These are phyloP conservation scores for Naematelia aurantialba DNA, from an alignment of 768 basidiomycete species.

Conservation along the genomic window DNA sequence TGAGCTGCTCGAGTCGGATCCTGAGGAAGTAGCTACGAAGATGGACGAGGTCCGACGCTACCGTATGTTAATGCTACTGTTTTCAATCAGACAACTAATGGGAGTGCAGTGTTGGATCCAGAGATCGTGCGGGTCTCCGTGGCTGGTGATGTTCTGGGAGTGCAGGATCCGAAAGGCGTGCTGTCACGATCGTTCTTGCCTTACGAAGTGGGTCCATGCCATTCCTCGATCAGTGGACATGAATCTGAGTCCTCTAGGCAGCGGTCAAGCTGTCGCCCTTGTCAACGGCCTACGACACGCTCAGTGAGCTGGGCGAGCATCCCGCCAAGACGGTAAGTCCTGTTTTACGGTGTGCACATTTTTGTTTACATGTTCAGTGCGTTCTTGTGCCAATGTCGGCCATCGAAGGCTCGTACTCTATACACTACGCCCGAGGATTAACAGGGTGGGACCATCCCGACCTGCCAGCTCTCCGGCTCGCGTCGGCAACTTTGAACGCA, in stretches of 20 bases:
- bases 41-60: slow-evolving; percentile 69
- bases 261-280: slow-evolving; percentile 61
- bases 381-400: slow-evolving; percentile 84
- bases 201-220: slow-evolving; percentile 57
- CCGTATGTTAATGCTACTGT: slow-evolving; percentile 55
- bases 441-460: slow-evolving; percentile 76
- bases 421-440: slow-evolving; percentile 72
- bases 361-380: slow-evolving; percentile 56
- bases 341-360: not conserved
- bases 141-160: slow-evolving; percentile 72
- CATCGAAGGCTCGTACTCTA: slow-evolving; percentile 87
- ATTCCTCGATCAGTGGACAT: not conserved
- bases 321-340: slow-evolving; percentile 64
- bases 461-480: slow-evolving; percentile 77
- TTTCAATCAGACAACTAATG: not conserved
- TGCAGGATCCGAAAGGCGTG: slow-evolving; percentile 67
- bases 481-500: slow-evolving; percentile 81
- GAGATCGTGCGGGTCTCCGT: slow-evolving; percentile 82
- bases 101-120: slow-evolving; percentile 68
- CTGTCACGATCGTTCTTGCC: slow-evolving; percentile 70
- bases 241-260: slow-evolving; percentile 10
- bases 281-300: slow-evolving; percentile 62
- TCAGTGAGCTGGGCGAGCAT: slow-evolving; percentile 69
- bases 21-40: slow-evolving; percentile 66
- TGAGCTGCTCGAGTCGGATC: slow-evolving; percentile 66